Conservation (phyloP, 768 basidiomycete species). For the Cystobasidiopsis lactophilus region DNA sequence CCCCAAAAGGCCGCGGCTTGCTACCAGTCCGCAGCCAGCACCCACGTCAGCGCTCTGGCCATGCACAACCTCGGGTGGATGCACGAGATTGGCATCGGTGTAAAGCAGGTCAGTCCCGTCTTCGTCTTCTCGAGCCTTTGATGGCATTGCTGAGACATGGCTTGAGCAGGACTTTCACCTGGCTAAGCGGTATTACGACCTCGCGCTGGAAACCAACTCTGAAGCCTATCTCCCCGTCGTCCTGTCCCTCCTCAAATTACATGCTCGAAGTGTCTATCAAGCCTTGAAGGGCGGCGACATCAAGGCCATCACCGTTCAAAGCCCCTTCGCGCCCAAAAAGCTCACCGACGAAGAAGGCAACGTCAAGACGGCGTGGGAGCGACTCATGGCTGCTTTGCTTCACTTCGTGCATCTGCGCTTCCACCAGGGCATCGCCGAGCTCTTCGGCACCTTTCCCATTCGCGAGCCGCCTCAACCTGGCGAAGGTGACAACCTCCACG, state of each 20-base stretch:
- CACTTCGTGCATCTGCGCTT: no score
- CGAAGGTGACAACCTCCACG: no score
- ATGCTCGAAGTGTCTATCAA: constrained; percentile 46
- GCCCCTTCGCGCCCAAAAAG: neutral
- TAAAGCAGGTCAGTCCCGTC: constrained; percentile 42
- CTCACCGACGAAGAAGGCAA: neutral
- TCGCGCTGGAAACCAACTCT: constrained; percentile 60
- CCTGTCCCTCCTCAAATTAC: constrained; percentile 59
- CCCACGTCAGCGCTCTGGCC: constrained; percentile 73
- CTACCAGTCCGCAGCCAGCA: constrained; percentile 85
- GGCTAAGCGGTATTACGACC: constrained; percentile 86
- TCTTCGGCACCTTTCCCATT: no score
- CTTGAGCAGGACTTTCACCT: constrained; percentile 64
- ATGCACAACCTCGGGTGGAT: constrained; percentile 99
- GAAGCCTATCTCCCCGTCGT: constrained; percentile 77
- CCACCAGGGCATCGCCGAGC: no score
- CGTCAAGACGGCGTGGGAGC: no score
- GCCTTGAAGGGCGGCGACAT: constrained; percentile 10
- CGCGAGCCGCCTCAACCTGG: no score
- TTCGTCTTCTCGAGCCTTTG: neutral
- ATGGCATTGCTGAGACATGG: neutral
- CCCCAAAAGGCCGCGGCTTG: constrained; percentile 74
- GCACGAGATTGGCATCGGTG: constrained; percentile 91
- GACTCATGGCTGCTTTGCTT: no score
- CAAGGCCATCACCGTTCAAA: constrained; percentile 7